Evolutionary conservation across 768 basidiomycete species (phyloP).

Genomic region (Kwoniella europaea): DNA sequence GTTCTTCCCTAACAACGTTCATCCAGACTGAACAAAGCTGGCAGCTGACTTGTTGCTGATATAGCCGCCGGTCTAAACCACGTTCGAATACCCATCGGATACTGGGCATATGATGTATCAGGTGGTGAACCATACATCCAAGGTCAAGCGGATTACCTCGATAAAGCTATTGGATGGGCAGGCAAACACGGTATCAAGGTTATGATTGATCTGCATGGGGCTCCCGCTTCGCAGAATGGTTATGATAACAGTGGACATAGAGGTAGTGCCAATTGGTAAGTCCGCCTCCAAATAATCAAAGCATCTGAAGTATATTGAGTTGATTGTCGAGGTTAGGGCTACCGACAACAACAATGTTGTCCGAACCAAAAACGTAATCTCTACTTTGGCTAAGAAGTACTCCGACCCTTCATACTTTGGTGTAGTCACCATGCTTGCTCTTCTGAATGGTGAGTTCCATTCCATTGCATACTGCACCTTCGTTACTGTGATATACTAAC

Average conservation of each 20-base stretch:
- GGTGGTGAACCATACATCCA: constrained; percentile 56
- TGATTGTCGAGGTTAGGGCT: constrained; percentile 22
- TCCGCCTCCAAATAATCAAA: background rate
- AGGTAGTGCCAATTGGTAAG: constrained; percentile 48
- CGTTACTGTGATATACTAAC: too few species aligned
- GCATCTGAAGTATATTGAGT: background rate
- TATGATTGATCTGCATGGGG: constrained; percentile 56
- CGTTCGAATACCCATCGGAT: constrained; percentile 55
- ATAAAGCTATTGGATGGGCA: constrained; percentile 56
- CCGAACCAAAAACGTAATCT: constrained; percentile 48
- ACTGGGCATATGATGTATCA: constrained; percentile 54
- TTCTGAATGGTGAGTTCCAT: too few species aligned
- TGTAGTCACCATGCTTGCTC: constrained; percentile 54
- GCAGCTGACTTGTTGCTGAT: background rate
- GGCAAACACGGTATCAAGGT: constrained; percentile 53
- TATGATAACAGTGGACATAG: constrained; percentile 54
- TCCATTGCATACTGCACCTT: too few species aligned
- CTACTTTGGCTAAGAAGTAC: constrained; percentile 48
- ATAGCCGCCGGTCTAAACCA: constrained; percentile 47
- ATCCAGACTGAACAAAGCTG: too few species aligned
- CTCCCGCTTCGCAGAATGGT: constrained; percentile 56
- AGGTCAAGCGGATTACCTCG: constrained; percentile 54
- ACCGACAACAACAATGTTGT: constrained; percentile 42
- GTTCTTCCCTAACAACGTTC: constrained; percentile 12
- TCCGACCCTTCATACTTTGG: constrained; percentile 51